Conservation (phyloP, 2,329 filamentous ascomycete species). For the Cladosporium oxysporum region DNA sequence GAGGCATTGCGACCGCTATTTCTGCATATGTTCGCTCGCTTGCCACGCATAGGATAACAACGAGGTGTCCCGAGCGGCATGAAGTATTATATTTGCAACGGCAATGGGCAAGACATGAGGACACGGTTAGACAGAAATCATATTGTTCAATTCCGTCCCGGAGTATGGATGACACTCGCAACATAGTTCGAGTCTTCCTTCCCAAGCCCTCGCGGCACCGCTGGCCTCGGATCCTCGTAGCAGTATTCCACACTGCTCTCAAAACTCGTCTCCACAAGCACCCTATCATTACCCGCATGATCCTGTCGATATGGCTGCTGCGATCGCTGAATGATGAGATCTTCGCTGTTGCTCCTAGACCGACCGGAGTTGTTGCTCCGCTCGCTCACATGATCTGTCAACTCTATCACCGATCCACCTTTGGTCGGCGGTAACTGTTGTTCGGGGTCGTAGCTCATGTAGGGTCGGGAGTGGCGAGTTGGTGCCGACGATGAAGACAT, state of each 20-base stretch:
- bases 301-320: neutral
- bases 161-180: neutral
- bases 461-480: neutral
- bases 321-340: neutral
- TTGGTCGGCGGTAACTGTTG: neutral
- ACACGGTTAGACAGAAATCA: neutral
- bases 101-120: neutral
- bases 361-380: neutral
- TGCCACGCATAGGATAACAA: no score
- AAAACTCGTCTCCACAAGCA: neutral
- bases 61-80: no score
- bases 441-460: neutral
- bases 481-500: neutral
- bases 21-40: no score
- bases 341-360: neutral
- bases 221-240: neutral
- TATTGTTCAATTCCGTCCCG: neutral
- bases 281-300: neutral
- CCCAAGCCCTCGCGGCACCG: neutral
- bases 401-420: neutral
- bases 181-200: neutral
- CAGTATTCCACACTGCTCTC: slow-evolving; percentile 2
- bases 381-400: neutral
- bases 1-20: no score
- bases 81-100: neutral